Evolutionary conservation across 2,329 filamentous ascomycete species (phyloP).

Genomic region (Pestalotiopsis sp.): DNA sequence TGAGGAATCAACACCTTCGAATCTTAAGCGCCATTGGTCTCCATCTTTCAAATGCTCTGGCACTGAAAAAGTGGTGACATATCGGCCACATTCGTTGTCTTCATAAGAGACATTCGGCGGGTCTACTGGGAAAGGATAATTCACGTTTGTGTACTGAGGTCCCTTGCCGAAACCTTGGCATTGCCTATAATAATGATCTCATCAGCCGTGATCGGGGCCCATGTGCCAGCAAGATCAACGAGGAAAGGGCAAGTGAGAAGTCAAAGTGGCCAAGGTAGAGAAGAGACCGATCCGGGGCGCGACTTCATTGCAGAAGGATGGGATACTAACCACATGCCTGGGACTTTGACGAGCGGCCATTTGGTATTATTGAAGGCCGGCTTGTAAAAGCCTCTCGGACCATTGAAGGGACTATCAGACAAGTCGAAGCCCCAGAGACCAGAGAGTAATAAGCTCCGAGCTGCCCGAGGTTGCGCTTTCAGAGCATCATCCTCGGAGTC

Average conservation of each 20-base stretch:
- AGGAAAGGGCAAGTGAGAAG: background rate
- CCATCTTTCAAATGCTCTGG: slow-evolving; percentile 45
- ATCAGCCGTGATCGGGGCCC: background rate
- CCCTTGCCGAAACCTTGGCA: slow-evolving; percentile 63
- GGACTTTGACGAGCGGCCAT: slow-evolving; percentile 58
- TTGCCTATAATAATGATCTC: slow-evolving; percentile 38
- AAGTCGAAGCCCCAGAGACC: slow-evolving; percentile 59
- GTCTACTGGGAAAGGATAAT: slow-evolving; percentile 65
- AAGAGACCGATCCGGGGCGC: background rate
- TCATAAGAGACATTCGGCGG: slow-evolving; percentile 67
- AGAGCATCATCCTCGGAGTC: slow-evolving; percentile 51
- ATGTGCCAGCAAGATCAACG: background rate
- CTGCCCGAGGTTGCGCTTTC: slow-evolving; percentile 38
- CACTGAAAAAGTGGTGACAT: slow-evolving; percentile 60
- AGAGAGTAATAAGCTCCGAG: slow-evolving; percentile 48
- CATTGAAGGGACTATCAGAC: slow-evolving; percentile 47
- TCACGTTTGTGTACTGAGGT: slow-evolving; percentile 67
- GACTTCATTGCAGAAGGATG: background rate
- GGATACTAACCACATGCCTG: slow-evolving; percentile 57
- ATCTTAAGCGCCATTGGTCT: slow-evolving; percentile 66
- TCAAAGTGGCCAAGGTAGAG: background rate
- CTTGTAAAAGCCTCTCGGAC: slow-evolving; percentile 44
- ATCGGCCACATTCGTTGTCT: slow-evolving; percentile 68
- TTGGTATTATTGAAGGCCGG: slow-evolving; percentile 36
- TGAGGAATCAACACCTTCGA: slow-evolving; percentile 75